These are phyloP conservation scores for Cladosporium sp. DNA, from an alignment of 2,329 filamentous ascomycete species.

Conservation along the genomic window DNA sequence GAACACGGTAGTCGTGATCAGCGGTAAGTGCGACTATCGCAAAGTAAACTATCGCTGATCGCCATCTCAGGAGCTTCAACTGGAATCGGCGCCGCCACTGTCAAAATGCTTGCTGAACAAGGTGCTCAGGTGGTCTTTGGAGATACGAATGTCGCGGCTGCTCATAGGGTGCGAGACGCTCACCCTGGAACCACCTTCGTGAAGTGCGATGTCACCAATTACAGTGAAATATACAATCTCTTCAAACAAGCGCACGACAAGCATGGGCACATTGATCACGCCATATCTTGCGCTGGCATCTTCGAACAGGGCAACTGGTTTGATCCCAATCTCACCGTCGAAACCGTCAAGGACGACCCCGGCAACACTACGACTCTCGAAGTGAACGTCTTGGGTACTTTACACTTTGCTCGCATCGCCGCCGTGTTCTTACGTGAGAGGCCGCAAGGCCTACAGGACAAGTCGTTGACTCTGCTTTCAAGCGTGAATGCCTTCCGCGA, in stretches of 20 bases:
- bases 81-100: conserved; percentile 40
- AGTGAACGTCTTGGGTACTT: conserved; percentile 44
- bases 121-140: conserved; percentile 42
- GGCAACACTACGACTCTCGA: conserved; percentile 39
- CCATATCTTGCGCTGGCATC: conserved; percentile 44
- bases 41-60: conserved; percentile 8
- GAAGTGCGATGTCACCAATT: conserved; percentile 41
- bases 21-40: neutral
- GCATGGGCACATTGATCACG: conserved; percentile 45
- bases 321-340: conserved; percentile 39
- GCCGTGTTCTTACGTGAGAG: conserved; percentile 46
- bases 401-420: conserved; percentile 48
- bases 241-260: conserved; percentile 42
- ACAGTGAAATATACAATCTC: conserved; percentile 40
- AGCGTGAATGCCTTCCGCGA: conserved; percentile 49
- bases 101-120: conserved; percentile 33
- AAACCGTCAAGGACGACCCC: conserved; percentile 33
- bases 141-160: conserved; percentile 34
- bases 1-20: conserved; percentile 25
- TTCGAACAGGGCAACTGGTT: conserved; percentile 42
- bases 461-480: conserved; percentile 41
- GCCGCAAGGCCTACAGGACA: conserved; percentile 30
- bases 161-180: conserved; percentile 22
- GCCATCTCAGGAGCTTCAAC: conserved; percentile 36
- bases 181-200: conserved; percentile 26